phyloP scores from a whole-genome alignment of 805 yeast genomes.

The Naumovozyma baii region DNA sequence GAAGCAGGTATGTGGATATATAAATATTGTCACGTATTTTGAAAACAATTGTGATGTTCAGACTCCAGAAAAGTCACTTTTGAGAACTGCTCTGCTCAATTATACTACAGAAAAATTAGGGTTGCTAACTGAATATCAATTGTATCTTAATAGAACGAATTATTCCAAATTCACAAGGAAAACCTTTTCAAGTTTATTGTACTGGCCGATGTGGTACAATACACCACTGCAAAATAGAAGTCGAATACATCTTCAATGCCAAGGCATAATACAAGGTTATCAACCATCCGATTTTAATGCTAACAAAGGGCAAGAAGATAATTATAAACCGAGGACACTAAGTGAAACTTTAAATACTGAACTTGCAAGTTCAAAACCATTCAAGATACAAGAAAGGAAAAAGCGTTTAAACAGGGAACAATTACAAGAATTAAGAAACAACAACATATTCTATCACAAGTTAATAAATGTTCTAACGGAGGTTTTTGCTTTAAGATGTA shows the following conservation, averaged over 20 bases:
- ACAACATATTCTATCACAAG: constrained; percentile 13
- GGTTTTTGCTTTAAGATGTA: constrained; percentile 14
- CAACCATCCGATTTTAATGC: constrained; percentile 9
- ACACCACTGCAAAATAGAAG: constrained; percentile 36
- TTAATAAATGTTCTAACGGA: constrained; percentile 12
- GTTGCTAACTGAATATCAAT: constrained; percentile 45
- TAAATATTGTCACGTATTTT: constrained; percentile 32
- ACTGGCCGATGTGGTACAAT: constrained; percentile 69
- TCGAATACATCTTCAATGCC: constrained; percentile 12
- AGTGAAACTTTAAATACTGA: constrained; percentile 7
- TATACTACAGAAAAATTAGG: constrained; percentile 35
- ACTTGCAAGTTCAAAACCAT: constrained; percentile 25
- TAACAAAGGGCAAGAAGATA: constrained; percentile 12
- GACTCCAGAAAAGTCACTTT: constrained; percentile 21
- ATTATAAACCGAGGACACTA: constrained; percentile 3
- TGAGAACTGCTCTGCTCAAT: constrained; percentile 38
- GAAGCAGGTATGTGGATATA: constrained; percentile 31
- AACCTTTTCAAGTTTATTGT: constrained; percentile 41
- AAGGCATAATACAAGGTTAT: constrained; percentile 12
- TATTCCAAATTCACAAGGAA: constrained; percentile 53
- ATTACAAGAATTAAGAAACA: constrained; percentile 15
- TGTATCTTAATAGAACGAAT: constrained; percentile 46
- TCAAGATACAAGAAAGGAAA: constrained; percentile 19
- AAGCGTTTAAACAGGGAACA: constrained; percentile 13
- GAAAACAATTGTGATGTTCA: neutral